Conservation (phyloP, 164 flowering plant species). For the Stephania japonica region DNA sequence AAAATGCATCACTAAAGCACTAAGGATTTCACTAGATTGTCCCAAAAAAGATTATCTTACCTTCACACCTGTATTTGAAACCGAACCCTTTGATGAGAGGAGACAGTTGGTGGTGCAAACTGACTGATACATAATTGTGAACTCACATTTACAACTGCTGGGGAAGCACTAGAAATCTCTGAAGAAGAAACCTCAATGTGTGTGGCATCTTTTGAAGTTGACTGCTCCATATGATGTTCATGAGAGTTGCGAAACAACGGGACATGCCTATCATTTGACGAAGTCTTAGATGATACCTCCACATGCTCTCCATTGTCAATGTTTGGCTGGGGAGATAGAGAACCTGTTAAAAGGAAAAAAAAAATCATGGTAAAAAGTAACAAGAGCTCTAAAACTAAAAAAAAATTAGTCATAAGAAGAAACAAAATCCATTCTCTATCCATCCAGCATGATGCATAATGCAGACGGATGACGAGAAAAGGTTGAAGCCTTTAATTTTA, state of each 20-base stretch:
- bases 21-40: neutral
- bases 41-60: slow-evolving; percentile 22
- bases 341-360: slow-evolving; percentile 23
- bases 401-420: neutral
- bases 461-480: too few relatives aligned
- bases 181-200: slow-evolving; percentile 17
- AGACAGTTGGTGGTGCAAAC: slow-evolving; percentile 22
- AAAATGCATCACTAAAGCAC: neutral
- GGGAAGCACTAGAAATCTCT: slow-evolving; percentile 21
- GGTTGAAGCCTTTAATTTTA: neutral
- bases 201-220: slow-evolving; percentile 17
- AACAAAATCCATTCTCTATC: neutral
- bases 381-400: neutral
- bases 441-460: neutral
- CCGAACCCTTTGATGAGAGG: slow-evolving; percentile 25
- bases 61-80: slow-evolving; percentile 34
- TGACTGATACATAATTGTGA: slow-evolving; percentile 24
- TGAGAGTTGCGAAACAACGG: slow-evolving; percentile 19
- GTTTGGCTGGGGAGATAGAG: slow-evolving; percentile 14
- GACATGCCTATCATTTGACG: slow-evolving; percentile 17
- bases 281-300: slow-evolving; percentile 12
- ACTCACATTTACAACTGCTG: slow-evolving; percentile 16
- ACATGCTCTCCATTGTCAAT: slow-evolving; percentile 18
- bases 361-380: neutral
- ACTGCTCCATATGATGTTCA: slow-evolving; percentile 21